phyloP scores from a whole-genome alignment of 1,139 yeast species.

The Scheffersomyces parashehatae region DNA sequence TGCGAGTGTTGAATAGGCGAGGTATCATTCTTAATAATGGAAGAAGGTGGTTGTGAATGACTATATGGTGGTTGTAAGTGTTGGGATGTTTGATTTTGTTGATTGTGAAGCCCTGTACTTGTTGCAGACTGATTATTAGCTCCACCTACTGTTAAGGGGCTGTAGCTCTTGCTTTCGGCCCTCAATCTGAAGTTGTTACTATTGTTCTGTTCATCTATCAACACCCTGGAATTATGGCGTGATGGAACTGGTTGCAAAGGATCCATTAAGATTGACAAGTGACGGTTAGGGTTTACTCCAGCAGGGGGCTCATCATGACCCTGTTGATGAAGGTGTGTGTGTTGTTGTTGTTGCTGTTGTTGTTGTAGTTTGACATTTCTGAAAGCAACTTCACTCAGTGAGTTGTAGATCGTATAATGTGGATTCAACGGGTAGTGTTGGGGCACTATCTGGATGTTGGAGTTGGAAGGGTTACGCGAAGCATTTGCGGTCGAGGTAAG shows the following conservation, averaged over 20 bases:
- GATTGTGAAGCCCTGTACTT: conserved; percentile 2
- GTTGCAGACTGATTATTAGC: conserved; percentile 2
- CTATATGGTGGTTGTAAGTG: neutral
- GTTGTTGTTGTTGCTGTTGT: conserved; percentile 1
- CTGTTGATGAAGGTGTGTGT: conserved; percentile 1
- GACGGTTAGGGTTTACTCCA: conserved; percentile 11
- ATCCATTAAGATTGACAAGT: conserved; percentile 33
- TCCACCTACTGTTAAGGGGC: conserved; percentile 13
- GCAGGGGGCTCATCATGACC: conserved; percentile 2
- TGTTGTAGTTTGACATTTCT: conserved; percentile 4
- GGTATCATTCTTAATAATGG: neutral
- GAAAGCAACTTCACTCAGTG: conserved; percentile 1
- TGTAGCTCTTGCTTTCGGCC: conserved; percentile 13
- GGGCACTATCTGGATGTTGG: conserved; percentile 26
- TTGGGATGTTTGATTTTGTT: conserved; percentile 4
- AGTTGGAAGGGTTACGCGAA: conserved; percentile 18
- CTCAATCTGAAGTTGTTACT: conserved; percentile 4
- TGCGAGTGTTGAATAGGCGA: conserved; percentile 7
- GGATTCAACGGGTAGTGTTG: conserved; percentile 42
- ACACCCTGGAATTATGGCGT: conserved; percentile 2
- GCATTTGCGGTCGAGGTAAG: conserved; percentile 6
- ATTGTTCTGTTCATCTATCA: conserved; percentile 1
- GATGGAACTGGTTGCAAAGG: conserved; percentile 35
- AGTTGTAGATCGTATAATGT: conserved; percentile 31
- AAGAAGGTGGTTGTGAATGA: conserved; percentile 1